Evolutionary conservation across 2,329 filamentous ascomycete species (phyloP), one percentile per base, ranked within the genome.

Genomic region (Tolypocladium nubicola): DNA sequence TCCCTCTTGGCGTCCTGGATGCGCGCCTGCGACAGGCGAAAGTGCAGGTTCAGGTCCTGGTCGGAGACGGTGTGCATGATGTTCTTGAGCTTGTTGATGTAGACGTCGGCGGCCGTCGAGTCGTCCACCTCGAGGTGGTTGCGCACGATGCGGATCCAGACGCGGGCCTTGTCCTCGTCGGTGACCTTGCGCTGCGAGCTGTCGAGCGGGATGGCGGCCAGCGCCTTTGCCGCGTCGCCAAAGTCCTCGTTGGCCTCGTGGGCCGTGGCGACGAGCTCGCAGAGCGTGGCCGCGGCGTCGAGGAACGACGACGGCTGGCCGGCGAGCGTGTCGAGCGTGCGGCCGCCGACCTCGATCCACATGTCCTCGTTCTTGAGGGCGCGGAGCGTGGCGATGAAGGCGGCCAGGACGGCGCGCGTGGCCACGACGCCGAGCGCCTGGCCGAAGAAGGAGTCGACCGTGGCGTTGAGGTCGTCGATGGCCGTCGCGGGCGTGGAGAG

Each of bases 91-190:
- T 93, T 92, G 79, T 97, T 97, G 66, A 99, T 81, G 70, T 92
- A 96, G 45, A 82, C 83, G 70, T 95, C 90, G 47, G 94, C 94
- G 40, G 83, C 81, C 1, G 87, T 90, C 10, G 90, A 88, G 74
- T 97, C 92, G 70, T 96, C 93, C 53, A 92, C 90, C 75, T 99
- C 93, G 61, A 99, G 83, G 70, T 94, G 95, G 76, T 95, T 88
- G 61, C 94, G 85, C 68, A 95, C 91, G 68, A 99, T 96, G 59
- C 93, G 89, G 64, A 97, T 88, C 90, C 93, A 97, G 56, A 94
- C 83, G 56, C 80, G 79, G 10, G 90, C 90, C 73, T 91, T 92
- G 64, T 93, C 88, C 65, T 89, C 84, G 68, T 91, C 86, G 35
- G 86, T 84, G 40, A 97, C 85, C 57, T 88, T 85, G 53, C 93